Conservation (phyloP, 371 early-diverging fungal genomes). For the Smittium mucronatum region DNA sequence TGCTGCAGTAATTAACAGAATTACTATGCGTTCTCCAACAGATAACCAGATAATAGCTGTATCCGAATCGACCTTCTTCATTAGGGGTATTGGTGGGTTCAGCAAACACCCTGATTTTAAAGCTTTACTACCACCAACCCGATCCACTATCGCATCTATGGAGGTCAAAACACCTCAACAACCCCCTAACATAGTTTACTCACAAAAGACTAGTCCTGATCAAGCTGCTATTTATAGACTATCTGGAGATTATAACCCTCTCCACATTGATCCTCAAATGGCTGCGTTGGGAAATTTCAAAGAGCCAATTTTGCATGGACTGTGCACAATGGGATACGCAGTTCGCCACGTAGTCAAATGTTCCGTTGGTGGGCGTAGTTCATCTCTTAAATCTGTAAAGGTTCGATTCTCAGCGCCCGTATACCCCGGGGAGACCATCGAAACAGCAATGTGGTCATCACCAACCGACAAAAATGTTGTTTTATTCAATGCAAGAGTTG, state of each 20-base stretch:
- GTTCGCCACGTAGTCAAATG: constrained; percentile 71
- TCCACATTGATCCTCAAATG: constrained; percentile 95
- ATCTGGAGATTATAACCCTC: constrained; percentile 58
- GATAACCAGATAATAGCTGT: constrained; percentile 63
- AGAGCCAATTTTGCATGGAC: constrained; percentile 90
- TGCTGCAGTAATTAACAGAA: constrained; percentile 63
- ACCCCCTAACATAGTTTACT: constrained; percentile 59
- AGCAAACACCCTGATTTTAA: constrained; percentile 58
- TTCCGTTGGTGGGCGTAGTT: constrained; percentile 56
- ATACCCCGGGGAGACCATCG: constrained; percentile 92
- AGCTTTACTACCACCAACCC: constrained; percentile 28
- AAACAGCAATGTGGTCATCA: constrained; percentile 78
- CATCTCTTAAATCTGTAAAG: constrained; percentile 70
- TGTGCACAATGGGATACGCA: constrained; percentile 80
- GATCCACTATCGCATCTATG: constrained; percentile 65
- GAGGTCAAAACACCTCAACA: constrained; percentile 62
- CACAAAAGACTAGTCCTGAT: constrained; percentile 72
- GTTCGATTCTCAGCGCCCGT: constrained; percentile 83
- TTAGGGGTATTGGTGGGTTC: constrained; percentile 84
- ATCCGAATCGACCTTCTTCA: constrained; percentile 82
- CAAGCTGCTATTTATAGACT: constrained; percentile 48
- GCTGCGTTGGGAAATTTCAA: constrained; percentile 86
- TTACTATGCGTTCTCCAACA: constrained; percentile 59
- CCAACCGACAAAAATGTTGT: constrained; percentile 51
- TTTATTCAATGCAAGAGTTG: constrained; percentile 79